Percentiles rank a stretch among this genome's conserved stretches.
These are phyloP conservation scores for Cavenderia fasciculata DNA, from an alignment of 78 protist species.

Conservation along the genomic window DNA sequence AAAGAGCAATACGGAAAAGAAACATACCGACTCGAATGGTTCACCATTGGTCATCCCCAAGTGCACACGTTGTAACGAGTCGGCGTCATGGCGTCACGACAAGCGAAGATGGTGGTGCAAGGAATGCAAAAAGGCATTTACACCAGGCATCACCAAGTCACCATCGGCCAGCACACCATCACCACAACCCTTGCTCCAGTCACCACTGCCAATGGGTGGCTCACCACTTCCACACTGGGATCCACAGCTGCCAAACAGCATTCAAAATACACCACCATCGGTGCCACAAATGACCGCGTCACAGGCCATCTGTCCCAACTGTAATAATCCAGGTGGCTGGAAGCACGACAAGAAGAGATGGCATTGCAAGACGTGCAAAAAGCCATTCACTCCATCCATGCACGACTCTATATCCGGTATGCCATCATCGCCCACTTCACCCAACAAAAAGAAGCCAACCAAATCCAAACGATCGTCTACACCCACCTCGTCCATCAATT, in stretches of 20 bases:
- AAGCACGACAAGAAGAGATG: constrained; percentile 81
- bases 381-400: constrained; percentile 60
- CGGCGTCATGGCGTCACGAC: constrained; percentile 80
- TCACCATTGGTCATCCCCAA: constrained; percentile 34
- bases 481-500: neutral
- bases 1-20: constrained; percentile 37
- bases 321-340: constrained; percentile 42
- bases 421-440: constrained; percentile 15
- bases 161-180: neutral
- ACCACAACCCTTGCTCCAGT: no score
- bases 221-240: neutral
- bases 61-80: constrained; percentile 61
- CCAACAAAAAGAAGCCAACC: neutral
- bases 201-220: constrained; percentile 8
- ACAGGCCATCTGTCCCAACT: constrained; percentile 31
- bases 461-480: neutral
- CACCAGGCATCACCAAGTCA: constrained; percentile 71
- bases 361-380: constrained; percentile 70
- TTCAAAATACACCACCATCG: constrained; percentile 58
- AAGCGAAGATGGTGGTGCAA: constrained; percentile 83
- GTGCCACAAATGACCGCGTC: constrained; percentile 19
- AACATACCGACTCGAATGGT: neutral
- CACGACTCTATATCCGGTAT: no score
- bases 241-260: constrained; percentile 6
- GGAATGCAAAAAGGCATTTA: constrained; percentile 73